Base-by-base conservation (phyloP, 2,329 filamentous ascomycete species). In the Arthrobotrys sphaeroides region DNA sequence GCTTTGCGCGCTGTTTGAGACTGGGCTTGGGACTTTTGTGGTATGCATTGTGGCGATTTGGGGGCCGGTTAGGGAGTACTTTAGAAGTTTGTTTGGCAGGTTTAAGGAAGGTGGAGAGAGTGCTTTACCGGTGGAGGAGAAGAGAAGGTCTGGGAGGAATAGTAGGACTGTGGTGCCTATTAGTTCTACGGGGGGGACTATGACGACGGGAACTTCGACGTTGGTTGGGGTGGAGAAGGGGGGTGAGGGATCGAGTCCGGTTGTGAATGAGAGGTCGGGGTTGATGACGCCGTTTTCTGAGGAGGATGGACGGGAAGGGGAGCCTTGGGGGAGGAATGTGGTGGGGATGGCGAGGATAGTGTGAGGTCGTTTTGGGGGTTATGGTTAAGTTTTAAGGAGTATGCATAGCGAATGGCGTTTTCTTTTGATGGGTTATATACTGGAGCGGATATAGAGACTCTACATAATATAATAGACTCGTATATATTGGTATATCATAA, bases 1-100 rank as follows among this genome's bases (percentile, higher is more conserved):
- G 26, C 70, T 74, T n/a, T 74, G 70, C 26, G 70, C 70, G 13
- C 38, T 67, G 36, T 60, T 67, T 40, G 70, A 74, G n/a, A 74
- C 61, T 9, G 62, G 70, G 2, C 33, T 74, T 24, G 70, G 61
- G 24, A 67, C 61, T 7, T 74, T 74, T 67, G 70, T 74, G 31
- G 53, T 68, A 13, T 74, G 61, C 9, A 13, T 74, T 53, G 70
- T 74, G 40, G 70, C 70, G 18, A 62, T 74, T 43, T 74, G 70
- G 70, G 70, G 70, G 0, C 70, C 70, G 1, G 61, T 74, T 38
- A 55, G 61, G 62, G 61, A 74, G 28, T 74, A 57, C 26, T 26
- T 57, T 3, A 53, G 31, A 16, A 26, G 22, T 12, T 16, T 67
- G n/a, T 28, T 62, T 1, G 47, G 57, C 33, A 64, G 18, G 20